Base-by-base conservation (phyloP, 352 stramenopile species). In the Phytophthora rubi region DNA sequence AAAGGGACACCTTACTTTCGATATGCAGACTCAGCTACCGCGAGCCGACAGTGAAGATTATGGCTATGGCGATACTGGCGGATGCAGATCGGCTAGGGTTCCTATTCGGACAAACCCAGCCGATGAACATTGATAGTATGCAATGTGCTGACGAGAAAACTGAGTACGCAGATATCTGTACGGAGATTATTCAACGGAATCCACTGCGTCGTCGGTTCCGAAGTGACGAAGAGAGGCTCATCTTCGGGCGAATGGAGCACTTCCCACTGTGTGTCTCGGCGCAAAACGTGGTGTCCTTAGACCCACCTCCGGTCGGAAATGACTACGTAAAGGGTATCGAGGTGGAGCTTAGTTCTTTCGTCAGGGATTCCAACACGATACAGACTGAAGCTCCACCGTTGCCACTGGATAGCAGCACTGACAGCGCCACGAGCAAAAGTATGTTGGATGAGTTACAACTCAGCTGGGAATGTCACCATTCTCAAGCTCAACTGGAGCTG, bases 381-480 rank as follows among this genome's bases (percentile, higher is more conserved):
- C 39, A 47, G 39, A 3, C 13, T 8, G 16, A 47, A 47, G 39
- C 39, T n/a, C 60, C 65, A 2, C 15, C 33, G 0, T 54, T 88
- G 2, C 77, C 78, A 4, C 47, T 90, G 26, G 55, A 60, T 3
- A 55, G 21, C 2, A 45, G 51, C 3, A 62, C 53, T 37, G 64
- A n/a, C 8, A 77, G 81, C 49, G 57, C 51, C 0, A 79, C 84
- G 62, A 65, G 80, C 5, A 61, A 53, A 15, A 54, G 35, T 3
- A 87, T 91, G 81, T 53, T 82, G 18, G 47, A 58, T 3, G 79
- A 86, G 33, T 33, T 91, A 7, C 53, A 73, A 57, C 18, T 69
- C 1, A 91, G 79, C 47, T 91, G 81, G 80, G n/a, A 66, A 3
- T 63, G 60, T 6, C 76, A 84, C 37, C 75, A 87, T 33, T 49